Evolutionary conservation across 176 grass and related monocot species (phyloP).

Genomic region (Paspalum vaginatum): DNA sequence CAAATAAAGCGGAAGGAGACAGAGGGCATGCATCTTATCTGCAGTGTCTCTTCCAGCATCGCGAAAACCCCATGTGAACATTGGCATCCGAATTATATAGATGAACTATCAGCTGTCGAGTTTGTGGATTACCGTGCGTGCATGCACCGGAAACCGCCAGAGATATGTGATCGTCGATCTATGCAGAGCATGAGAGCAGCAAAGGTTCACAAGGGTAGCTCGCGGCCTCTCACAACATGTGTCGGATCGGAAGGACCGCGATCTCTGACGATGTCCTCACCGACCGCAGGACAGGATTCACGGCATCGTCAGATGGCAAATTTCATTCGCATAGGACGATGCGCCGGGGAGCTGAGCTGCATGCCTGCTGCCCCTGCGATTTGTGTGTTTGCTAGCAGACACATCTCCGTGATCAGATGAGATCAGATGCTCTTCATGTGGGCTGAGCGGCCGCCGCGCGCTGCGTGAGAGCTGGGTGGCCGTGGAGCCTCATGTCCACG

Average conservation of each 20-base stretch:
- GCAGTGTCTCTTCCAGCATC: background rate
- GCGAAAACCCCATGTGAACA: background rate
- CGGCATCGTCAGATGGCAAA: background rate
- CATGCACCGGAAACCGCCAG: background rate
- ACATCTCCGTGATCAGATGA: constrained; percentile 14
- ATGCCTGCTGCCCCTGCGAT: background rate
- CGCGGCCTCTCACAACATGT: constrained; percentile 13
- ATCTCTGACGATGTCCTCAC: background rate
- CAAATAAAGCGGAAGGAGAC: too few species aligned
- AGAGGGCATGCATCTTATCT: background rate
- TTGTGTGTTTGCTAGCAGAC: background rate
- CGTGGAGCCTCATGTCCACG: background rate
- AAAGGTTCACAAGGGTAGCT: background rate
- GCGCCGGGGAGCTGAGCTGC: background rate
- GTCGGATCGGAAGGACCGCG: background rate
- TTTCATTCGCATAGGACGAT: background rate
- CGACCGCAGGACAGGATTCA: constrained; percentile 4
- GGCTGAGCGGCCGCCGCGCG: background rate
- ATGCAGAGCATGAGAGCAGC: background rate
- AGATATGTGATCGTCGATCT: too few species aligned
- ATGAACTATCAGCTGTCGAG: background rate
- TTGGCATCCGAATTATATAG: background rate
- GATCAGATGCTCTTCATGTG: constrained; percentile 32
- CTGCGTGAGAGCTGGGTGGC: background rate
- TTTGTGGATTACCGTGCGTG: background rate